Conservation (phyloP, 2,329 filamentous ascomycete species). For the Ophiocordyceps sinensis region DNA sequence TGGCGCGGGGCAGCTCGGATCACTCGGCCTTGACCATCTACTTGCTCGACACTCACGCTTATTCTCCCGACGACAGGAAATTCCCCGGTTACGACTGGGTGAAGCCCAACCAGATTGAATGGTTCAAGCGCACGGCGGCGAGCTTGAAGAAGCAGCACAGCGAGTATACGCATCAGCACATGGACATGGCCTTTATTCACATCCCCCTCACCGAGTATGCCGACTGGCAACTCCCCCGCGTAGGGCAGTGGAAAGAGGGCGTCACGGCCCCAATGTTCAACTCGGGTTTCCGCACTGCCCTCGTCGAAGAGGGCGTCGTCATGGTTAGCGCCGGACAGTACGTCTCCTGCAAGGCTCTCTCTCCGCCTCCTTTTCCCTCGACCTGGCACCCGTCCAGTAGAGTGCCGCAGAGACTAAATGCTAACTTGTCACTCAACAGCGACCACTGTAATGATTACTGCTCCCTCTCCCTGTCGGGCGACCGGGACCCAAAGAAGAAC, state of each 20-base stretch:
- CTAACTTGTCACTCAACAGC: conserved; percentile 20
- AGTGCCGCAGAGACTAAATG: conserved; percentile 6
- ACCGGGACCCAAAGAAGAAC: conserved; percentile 9
- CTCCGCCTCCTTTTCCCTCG: too few relatives aligned
- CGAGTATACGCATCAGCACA: conserved; percentile 80
- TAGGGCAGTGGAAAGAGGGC: conserved; percentile 63
- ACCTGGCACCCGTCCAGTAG: not conserved
- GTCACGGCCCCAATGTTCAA: conserved; percentile 85
- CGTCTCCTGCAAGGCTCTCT: conserved; percentile 19
- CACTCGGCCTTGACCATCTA: conserved; percentile 94
- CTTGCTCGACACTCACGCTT: conserved; percentile 82
- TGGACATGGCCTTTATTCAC: conserved; percentile 95
- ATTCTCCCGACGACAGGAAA: conserved; percentile 76
- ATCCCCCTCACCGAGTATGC: conserved; percentile 88
- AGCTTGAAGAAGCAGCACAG: conserved; percentile 62
- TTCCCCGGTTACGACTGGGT: conserved; percentile 97
- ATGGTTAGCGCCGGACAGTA: conserved; percentile 87
- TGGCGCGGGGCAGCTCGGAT: conserved; percentile 62
- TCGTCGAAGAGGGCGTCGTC: conserved; percentile 72
- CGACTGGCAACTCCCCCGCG: conserved; percentile 39
- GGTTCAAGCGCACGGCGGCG: conserved; percentile 73
- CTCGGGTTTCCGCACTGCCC: conserved; percentile 79
- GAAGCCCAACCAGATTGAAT: conserved; percentile 84
- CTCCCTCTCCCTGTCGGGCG: conserved; percentile 41
- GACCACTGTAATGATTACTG: conserved; percentile 98